phyloP scores from a whole-genome alignment of 2,329 filamentous ascomycete species.

The Xylariaceae sp. region DNA sequence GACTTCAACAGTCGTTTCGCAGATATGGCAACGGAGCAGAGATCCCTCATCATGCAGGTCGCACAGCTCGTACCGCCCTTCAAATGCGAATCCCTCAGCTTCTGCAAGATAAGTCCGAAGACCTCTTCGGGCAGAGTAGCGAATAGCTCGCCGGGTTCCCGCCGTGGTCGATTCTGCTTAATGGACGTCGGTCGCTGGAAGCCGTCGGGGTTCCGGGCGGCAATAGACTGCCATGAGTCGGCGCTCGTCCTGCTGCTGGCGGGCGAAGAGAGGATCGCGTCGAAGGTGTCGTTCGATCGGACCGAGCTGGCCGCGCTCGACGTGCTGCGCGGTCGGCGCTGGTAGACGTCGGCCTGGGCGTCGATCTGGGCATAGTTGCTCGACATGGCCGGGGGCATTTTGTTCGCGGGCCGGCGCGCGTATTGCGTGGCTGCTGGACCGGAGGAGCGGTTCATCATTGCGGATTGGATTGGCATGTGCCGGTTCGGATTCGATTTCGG shows the following conservation, averaged over 20 bases:
- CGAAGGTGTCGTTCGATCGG: conserved; percentile 29
- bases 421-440: conserved; percentile 20
- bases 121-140: conserved; percentile 54
- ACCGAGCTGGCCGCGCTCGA: conserved; percentile 27
- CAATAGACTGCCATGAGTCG: conserved; percentile 36
- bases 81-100: conserved; percentile 50
- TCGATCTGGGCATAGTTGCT: conserved; percentile 32
- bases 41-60: conserved; percentile 61
- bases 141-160: conserved; percentile 48
- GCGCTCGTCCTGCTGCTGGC: conserved; percentile 37
- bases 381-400: conserved; percentile 23
- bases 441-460: conserved; percentile 21
- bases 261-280: conserved; percentile 29
- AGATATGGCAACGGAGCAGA: conserved; percentile 46
- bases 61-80: conserved; percentile 47
- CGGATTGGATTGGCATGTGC: conserved; percentile 14
- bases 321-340: conserved; percentile 27
- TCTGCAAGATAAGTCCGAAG: conserved; percentile 49
- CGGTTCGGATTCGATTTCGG: conserved; percentile 19
- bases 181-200: conserved; percentile 34
- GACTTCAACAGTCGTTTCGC: conserved; percentile 49
- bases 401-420: conserved; percentile 17
- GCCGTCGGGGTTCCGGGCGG: conserved; percentile 27
- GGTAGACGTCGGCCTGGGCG: conserved; percentile 24
- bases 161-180: conserved; percentile 33